Evolutionary conservation across 495 filamentous ascomycete genomes (phyloP).

Genomic region (Penicillium lagena): DNA sequence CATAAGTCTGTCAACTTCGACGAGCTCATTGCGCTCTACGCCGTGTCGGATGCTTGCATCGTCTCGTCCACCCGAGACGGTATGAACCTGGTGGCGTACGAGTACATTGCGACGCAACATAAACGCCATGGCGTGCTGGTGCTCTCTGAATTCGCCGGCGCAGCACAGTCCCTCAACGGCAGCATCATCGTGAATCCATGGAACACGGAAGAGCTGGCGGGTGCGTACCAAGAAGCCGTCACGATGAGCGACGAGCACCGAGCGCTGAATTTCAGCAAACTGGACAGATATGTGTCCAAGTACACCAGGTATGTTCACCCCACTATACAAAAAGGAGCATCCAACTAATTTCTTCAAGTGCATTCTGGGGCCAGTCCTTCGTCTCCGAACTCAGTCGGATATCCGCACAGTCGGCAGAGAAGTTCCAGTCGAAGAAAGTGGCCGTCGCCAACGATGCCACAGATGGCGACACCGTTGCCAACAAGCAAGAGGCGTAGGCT

Average conservation of each 20-base stretch:
- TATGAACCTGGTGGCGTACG: conserved; percentile 98
- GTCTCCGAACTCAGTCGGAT: conserved; percentile 76
- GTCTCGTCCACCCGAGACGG: conserved; percentile 96
- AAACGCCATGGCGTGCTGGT: conserved; percentile 88
- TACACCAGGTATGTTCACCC: conserved; percentile 63
- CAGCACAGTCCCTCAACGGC: conserved; percentile 88
- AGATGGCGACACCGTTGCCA: conserved; percentile 5
- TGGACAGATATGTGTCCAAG: conserved; percentile 91
- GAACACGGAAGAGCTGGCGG: conserved; percentile 93
- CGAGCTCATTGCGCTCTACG: conserved; percentile 88
- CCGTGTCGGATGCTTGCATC: conserved; percentile 88
- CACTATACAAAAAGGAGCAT: too few species aligned
- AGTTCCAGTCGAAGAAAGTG: conserved; percentile 33
- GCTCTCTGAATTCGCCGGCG: conserved; percentile 91
- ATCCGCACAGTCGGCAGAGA: conserved; percentile 41
- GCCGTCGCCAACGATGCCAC: conserved; percentile 5
- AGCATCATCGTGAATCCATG: conserved; percentile 93
- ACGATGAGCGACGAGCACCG: conserved; percentile 88
- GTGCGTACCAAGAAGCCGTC: conserved; percentile 87
- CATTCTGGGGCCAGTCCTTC: conserved; percentile 97
- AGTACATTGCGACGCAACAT: conserved; percentile 90
- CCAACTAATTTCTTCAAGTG: conserved; percentile 40
- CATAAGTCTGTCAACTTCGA: conserved; percentile 92
- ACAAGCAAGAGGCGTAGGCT: conserved; percentile 1
- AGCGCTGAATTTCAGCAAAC: conserved; percentile 76